These are phyloP conservation scores for Leccinum angustisporum DNA, from an alignment of 1,284 basidiomycete species.

Conservation along the genomic window DNA sequence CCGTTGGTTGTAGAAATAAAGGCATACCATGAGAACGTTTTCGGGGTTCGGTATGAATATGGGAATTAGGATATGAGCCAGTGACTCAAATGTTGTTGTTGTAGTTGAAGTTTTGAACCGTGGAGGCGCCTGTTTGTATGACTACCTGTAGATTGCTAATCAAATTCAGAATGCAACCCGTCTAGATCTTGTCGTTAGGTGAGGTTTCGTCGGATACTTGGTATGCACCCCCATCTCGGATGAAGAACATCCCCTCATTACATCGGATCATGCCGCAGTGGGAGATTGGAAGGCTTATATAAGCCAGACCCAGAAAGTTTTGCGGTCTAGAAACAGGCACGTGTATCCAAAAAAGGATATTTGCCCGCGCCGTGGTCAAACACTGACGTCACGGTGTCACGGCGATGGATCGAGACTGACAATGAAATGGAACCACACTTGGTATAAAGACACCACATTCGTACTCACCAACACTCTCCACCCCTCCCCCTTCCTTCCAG, in stretches of 20 bases:
- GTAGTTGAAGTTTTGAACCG: too few relatives aligned
- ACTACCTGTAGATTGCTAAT: not conserved
- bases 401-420: not conserved
- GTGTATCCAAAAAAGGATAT: not conserved
- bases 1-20: constrained; percentile 54
- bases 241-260: not conserved
- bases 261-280: too few relatives aligned
- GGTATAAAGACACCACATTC: not conserved
- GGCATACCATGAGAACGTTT: constrained; percentile 54
- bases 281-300: not conserved
- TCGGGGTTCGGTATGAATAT: constrained; percentile 40
- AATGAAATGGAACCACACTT: constrained; percentile 15
- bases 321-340: not conserved
- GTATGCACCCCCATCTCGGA: too few relatives aligned
- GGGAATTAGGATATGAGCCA: not conserved
- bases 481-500: not conserved
- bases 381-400: constrained; percentile 28
- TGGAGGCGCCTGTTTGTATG: not conserved
- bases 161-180: not conserved
- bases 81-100: too few relatives aligned
- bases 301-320: not conserved
- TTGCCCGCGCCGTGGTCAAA: not conserved
- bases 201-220: not conserved
- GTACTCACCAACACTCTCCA: constrained; percentile 2
- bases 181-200: not conserved